phyloP scores from a whole-genome alignment of 2,329 filamentous ascomycete species.

The Penicillium freii region DNA sequence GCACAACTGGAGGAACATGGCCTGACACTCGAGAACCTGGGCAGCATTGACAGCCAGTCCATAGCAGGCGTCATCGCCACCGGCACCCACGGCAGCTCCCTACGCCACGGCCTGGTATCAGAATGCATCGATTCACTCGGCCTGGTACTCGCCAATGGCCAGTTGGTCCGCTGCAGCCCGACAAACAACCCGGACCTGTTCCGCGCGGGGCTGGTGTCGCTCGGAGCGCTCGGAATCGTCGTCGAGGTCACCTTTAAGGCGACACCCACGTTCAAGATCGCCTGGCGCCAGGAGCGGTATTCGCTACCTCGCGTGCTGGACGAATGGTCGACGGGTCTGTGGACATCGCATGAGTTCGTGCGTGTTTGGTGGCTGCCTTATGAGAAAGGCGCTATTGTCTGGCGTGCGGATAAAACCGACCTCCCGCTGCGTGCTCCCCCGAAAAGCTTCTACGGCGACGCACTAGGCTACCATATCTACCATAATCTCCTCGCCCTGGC shows the following conservation, averaged over 20 bases:
- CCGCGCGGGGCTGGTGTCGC: conserved; percentile 78
- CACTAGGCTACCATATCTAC: conserved; percentile 83
- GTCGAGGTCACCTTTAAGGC: conserved; percentile 84
- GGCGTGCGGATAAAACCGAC: conserved; percentile 78
- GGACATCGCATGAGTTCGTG: conserved; percentile 83
- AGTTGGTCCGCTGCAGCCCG: conserved; percentile 66
- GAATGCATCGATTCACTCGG: conserved; percentile 72
- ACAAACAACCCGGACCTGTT: conserved; percentile 75
- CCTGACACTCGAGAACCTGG: conserved; percentile 84
- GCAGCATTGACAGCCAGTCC: conserved; percentile 92
- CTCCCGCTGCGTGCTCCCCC: conserved; percentile 60
- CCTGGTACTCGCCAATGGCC: conserved; percentile 79
- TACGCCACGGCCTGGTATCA: conserved; percentile 79
- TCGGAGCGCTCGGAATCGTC: conserved; percentile 88
- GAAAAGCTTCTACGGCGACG: conserved; percentile 75
- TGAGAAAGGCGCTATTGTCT: conserved; percentile 80
- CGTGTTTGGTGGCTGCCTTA: conserved; percentile 98
- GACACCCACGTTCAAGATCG: conserved; percentile 75
- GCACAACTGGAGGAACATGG: conserved; percentile 70
- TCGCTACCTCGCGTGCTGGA: conserved; percentile 66
- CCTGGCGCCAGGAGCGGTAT: conserved; percentile 79
- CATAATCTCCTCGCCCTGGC: conserved; percentile 83
- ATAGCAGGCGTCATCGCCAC: conserved; percentile 90
- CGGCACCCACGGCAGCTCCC: conserved; percentile 86
- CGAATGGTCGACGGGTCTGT: conserved; percentile 71